A percentile compares a stretch with the other conserved stretches of the same genome.
phyloP scores from a whole-genome alignment of 371 early-diverging fungal genomes.

The Dinochytrium kinnereticum region DNA sequence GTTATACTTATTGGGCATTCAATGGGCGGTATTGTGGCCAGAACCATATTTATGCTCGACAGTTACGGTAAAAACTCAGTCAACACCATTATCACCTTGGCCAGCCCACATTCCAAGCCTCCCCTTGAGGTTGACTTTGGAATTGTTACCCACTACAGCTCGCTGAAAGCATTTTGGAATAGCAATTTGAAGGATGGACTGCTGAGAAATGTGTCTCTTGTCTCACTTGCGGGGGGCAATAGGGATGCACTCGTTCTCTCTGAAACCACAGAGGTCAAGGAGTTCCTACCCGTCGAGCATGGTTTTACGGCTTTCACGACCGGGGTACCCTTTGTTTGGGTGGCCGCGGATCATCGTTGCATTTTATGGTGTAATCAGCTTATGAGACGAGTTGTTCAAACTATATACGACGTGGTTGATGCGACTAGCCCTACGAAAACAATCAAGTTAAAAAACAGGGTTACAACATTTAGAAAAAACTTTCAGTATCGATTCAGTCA shows the following conservation, averaged over 20 bases:
- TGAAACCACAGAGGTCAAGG: slow-evolving; percentile 75
- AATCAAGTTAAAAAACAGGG: background rate
- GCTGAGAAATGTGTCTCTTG: slow-evolving; percentile 67
- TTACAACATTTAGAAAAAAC: background rate
- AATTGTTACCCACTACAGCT: slow-evolving; percentile 76
- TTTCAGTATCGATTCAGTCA: background rate
- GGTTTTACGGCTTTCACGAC: slow-evolving; percentile 69
- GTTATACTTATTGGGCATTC: slow-evolving; percentile 92
- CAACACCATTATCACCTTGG: slow-evolving; percentile 84
- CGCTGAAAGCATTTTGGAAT: slow-evolving; percentile 76
- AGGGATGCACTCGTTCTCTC: slow-evolving; percentile 81
- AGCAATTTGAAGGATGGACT: background rate
- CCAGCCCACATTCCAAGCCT: slow-evolving; percentile 88
- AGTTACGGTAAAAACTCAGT: slow-evolving; percentile 78
- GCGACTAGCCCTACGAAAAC: too few relatives aligned
- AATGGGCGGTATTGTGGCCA: slow-evolving; percentile 96
- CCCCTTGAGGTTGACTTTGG: slow-evolving; percentile 82
- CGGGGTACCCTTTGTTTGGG: slow-evolving; percentile 87
- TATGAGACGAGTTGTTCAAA: background rate
- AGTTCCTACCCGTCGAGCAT: slow-evolving; percentile 68
- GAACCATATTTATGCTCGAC: slow-evolving; percentile 75
- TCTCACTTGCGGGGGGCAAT: slow-evolving; percentile 92
- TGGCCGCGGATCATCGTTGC: slow-evolving; percentile 84
- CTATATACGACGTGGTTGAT: background rate
- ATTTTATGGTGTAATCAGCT: slow-evolving; percentile 95